Evolutionary conservation across 768 basidiomycete species (phyloP).

Genomic region (Naganishia friedmannii): DNA sequence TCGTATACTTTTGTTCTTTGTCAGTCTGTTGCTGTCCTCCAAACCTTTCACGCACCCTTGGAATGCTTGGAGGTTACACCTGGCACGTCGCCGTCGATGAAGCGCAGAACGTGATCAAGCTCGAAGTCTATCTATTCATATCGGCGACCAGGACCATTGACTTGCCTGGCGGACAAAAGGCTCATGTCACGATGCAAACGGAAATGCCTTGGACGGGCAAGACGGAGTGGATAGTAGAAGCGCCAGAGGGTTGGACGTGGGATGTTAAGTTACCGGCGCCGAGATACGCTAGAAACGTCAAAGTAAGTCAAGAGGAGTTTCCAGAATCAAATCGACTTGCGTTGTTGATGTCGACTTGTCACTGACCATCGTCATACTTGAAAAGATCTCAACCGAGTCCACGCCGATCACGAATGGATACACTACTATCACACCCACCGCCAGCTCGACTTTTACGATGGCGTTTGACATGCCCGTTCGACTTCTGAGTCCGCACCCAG

Average conservation of each 20-base stretch:
- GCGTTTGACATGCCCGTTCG: slow-evolving; percentile 35
- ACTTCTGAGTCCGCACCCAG: slow-evolving; percentile 34
- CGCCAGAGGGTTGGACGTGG: slow-evolving; percentile 37
- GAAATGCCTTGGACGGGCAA: slow-evolving; percentile 38
- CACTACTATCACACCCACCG: not conserved
- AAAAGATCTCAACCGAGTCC: not conserved
- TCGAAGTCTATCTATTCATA: slow-evolving; percentile 35
- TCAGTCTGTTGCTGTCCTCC: slow-evolving; percentile 43
- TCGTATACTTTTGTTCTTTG: slow-evolving; percentile 1
- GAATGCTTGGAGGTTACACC: slow-evolving; percentile 40
- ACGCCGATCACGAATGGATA: not conserved
- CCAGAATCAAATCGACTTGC: not conserved
- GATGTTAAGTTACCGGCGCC: slow-evolving; percentile 33
- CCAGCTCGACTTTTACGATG: not conserved
- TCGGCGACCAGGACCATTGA: slow-evolving; percentile 34
- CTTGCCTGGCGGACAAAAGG: slow-evolving; percentile 30
- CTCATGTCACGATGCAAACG: slow-evolving; percentile 33
- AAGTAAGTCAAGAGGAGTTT: slow-evolving; percentile 28
- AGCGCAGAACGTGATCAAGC: slow-evolving; percentile 24
- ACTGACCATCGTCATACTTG: not conserved
- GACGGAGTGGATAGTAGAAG: slow-evolving; percentile 23
- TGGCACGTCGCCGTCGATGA: slow-evolving; percentile 35
- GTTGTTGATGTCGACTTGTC: not conserved
- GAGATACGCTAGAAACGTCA: slow-evolving; percentile 34
- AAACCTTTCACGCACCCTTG: slow-evolving; percentile 37